Percentiles rank a stretch among this genome's conserved stretches.
Conservation (phyloP, 2,329 filamentous ascomycete species). For the Trichoderma simmonsii region DNA sequence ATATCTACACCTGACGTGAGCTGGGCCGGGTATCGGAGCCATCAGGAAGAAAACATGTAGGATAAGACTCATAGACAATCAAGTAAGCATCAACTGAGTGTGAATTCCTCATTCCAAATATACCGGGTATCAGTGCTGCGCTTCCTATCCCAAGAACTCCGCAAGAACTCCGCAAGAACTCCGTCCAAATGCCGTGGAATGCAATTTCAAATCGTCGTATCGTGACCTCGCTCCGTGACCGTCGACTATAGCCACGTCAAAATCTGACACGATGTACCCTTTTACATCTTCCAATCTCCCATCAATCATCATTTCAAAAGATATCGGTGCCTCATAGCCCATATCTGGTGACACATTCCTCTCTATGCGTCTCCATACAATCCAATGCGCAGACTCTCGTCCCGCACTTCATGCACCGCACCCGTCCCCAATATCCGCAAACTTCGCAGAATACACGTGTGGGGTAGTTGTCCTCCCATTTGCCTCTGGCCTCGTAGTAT, state of each 20-base stretch:
- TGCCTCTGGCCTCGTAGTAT: slow-evolving; percentile 61
- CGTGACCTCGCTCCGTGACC: not conserved
- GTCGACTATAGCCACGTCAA: not conserved
- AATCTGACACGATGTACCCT: not conserved
- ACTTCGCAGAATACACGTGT: slow-evolving; percentile 69
- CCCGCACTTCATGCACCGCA: slow-evolving; percentile 76
- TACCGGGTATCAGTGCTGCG: slow-evolving; percentile 19
- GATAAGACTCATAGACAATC: not conserved
- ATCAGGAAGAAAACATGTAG: not conserved
- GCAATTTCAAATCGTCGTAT: not conserved
- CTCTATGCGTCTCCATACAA: slow-evolving; percentile 68
- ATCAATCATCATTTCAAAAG: not conserved
- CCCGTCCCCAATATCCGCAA: slow-evolving; percentile 78
- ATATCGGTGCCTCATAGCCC: slow-evolving; percentile 38
- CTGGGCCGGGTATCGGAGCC: slow-evolving; percentile 10
- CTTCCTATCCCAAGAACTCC: slow-evolving; percentile 13
- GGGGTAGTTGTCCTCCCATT: slow-evolving; percentile 50
- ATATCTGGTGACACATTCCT: slow-evolving; percentile 67
- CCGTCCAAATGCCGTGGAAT: slow-evolving; percentile 19
- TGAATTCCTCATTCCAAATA: not conserved
- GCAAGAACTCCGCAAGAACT: not conserved
- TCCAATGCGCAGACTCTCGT: slow-evolving; percentile 72
- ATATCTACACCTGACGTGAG: not conserved
- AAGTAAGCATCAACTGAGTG: not conserved
- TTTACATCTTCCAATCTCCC: not conserved